Evolutionary conservation across 306 rosid species (phyloP), one percentile per base, ranked within the genome.

Genomic region (Gleditsia sinensis): DNA sequence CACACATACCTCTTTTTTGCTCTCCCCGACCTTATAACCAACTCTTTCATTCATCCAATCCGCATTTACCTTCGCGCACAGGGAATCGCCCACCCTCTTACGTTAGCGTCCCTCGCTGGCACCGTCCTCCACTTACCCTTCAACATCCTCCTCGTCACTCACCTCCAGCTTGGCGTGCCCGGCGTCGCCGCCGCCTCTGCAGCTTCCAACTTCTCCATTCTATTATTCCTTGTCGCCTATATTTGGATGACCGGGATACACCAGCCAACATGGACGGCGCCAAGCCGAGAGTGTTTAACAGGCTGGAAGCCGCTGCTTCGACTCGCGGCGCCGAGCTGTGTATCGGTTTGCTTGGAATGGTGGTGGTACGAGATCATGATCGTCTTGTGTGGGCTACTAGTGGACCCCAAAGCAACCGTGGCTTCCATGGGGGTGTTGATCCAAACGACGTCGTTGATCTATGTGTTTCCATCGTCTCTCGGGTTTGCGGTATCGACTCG

Each of bases 301-400:
- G 96, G 96, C 45, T 94, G 91, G 89, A 60, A 57, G 83, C 91
- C 96, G 21, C 74, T 94, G 19, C 68, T 90, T 4, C 72, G 77
- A 67, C 79, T 91, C 0, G 97, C 98, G 0, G 88, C 84, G 25
- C 98, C 98, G 27, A 94, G 97, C 72, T 94, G 98, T 27, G 90
- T 87, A 1, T 94, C 98, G 0, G 98, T 94, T 23, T 94, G 98
- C 39, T 55, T 94, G 67, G 98, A 94, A 48, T 94, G 98, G 98
- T 94, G 98, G 98, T 94, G 98, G 98, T 94, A 94, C 64, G 98
- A 94, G 89, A 91, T 94, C 86, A 87, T 94, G 94, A 91, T 91
- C 63, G 81, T 94, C 7, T 17, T 94, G 2, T 91, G 98, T 14
- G 98, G 98, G 2, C 49, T 94, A 0, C 21, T 94, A 0, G 81